phyloP scores from a whole-genome alignment of 371 early-diverging fungal genomes.

The Neoconidiobolus thromboides region DNA sequence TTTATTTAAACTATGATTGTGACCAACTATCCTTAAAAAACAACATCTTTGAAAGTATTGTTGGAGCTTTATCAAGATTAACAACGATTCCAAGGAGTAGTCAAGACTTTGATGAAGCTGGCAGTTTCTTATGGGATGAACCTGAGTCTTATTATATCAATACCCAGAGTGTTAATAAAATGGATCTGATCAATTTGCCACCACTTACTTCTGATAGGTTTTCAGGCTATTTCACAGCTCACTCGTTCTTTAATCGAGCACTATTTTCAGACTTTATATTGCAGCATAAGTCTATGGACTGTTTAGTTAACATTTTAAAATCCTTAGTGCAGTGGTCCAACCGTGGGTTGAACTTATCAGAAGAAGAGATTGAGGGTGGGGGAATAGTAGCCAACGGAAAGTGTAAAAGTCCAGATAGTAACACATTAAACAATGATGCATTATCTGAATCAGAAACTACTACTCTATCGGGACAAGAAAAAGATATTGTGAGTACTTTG shows the following conservation, averaged over 20 bases:
- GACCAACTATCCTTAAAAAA: conserved; percentile 11
- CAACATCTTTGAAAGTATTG: conserved; percentile 3
- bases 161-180: background rate
- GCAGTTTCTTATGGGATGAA: conserved; percentile 11
- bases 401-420: background rate
- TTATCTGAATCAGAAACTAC: background rate
- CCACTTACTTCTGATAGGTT: conserved; percentile 5
- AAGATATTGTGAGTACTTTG: conserved; percentile 2
- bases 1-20: conserved; percentile 96
- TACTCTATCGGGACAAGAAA: background rate
- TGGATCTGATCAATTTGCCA: conserved; percentile 1
- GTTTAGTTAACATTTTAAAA: conserved; percentile 24
- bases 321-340: conserved; percentile 42
- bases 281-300: conserved; percentile 16
- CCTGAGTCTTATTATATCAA: background rate
- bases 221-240: background rate
- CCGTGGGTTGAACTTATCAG: background rate
- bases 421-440: background rate
- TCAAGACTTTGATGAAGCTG: conserved; percentile 12
- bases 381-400: background rate
- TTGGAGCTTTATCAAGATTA: conserved; percentile 7
- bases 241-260: conserved; percentile 2
- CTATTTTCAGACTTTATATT: conserved; percentile 18
- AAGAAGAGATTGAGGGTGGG: background rate
- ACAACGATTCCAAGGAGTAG: conserved; percentile 55